Base-by-base conservation (phyloP, 2,329 filamentous ascomycete genomes). In the Phyllosticta citriasiana region DNA sequence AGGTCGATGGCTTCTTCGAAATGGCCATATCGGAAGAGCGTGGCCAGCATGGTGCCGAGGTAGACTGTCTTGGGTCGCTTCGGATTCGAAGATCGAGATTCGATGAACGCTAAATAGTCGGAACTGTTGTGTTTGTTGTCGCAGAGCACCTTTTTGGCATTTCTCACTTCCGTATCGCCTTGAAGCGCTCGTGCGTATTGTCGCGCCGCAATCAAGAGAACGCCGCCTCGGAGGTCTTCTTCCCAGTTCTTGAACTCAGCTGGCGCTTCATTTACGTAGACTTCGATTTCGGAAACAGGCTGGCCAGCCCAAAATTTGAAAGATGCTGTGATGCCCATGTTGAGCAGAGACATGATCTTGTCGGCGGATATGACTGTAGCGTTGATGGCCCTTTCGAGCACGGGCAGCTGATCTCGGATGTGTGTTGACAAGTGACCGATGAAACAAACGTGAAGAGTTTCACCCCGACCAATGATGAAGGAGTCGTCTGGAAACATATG, bases 161-260 rank as follows among this genome's bases (percentile, higher is more conserved):
- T 75, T 10, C 75, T 72, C 2, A 74, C 73, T 10, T 73, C 73
- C 0, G 89, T 92, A 71, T 91, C 92, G 59, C 89, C 89, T 70
- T 91, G 87, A 22, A 92, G 74, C 24, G 89, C 87, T 56, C 87
- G 82, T 57, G 81, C 82, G 25, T 83, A 80, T 69, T 92, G 88
- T 57, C 86, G 78, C 3, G 87, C 78, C 2, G 82, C 80, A 63
- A 88, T 82, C 6, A 92, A 76, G 57, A 91, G 77, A 0, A 84
- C 84, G 2, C 89, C 89, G 16, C 89, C 89, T 62, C 88, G 80
- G 1, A 87, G 81, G 67, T 91, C 88, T 53, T 80, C 77, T 55
- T 85, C 78, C 88, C 88, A 92, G 57, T 87, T 84, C 1, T 84
- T 83, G 62, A 89, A 83, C 64, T 91, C 88, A 63, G 91, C 83